Evolutionary conservation across 139 green algal genomes (phyloP).

Genomic region (Coelastrella sp.): DNA sequence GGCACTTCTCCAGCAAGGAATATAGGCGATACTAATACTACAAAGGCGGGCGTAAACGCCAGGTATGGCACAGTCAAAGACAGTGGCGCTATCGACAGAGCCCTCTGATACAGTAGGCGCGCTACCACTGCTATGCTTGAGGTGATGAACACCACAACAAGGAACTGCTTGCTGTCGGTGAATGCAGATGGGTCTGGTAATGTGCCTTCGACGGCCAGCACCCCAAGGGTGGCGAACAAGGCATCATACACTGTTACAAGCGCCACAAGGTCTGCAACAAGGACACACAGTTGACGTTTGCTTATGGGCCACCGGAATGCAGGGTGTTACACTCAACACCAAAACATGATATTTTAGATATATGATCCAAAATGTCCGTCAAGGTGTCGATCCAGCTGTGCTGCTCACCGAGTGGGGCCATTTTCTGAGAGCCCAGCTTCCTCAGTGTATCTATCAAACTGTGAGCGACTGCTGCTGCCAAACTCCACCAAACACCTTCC

Average conservation of each 20-base stretch:
- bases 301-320: too few relatives aligned
- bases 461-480: slow-evolving; percentile 43
- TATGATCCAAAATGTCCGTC: not conserved
- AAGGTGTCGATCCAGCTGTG: not conserved
- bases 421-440: slow-evolving; percentile 43
- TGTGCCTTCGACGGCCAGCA: not conserved
- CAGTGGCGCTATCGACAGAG: slow-evolving; percentile 67
- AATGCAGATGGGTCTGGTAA: not conserved
- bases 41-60: slow-evolving; percentile 72
- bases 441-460: slow-evolving; percentile 44
- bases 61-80: slow-evolving; percentile 75
- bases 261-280: slow-evolving; percentile 39
- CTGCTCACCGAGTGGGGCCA: slow-evolving; percentile 29
- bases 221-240: slow-evolving; percentile 16
- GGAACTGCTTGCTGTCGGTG: not conserved
- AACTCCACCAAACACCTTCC: slow-evolving; percentile 27
- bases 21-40: slow-evolving; percentile 53
- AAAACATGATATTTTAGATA: not conserved
- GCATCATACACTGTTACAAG: slow-evolving; percentile 53
- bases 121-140: not conserved
- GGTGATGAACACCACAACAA: not conserved
- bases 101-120: slow-evolving; percentile 60
- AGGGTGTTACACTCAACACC: not conserved
- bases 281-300: too few relatives aligned
- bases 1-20: slow-evolving; percentile 65